phyloP scores from a whole-genome alignment of 345 rosid genomes.

The Gossypium sturtianum region DNA sequence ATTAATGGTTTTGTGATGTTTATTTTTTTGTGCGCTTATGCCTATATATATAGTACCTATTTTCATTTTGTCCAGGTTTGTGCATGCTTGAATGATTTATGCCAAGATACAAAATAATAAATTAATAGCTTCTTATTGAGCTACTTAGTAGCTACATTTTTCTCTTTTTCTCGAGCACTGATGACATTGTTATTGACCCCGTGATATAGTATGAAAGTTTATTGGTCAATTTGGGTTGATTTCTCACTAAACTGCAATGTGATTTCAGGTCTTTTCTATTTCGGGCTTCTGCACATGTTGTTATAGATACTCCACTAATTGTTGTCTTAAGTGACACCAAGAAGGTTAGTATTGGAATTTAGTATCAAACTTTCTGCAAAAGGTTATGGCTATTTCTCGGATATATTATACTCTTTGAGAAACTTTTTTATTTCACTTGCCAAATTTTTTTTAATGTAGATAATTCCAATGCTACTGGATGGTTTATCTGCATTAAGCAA shows the following conservation, averaged over 20 bases:
- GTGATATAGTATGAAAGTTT: neutral
- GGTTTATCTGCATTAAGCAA: conserved; percentile 46
- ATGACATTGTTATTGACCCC: neutral
- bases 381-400: conserved; percentile 4
- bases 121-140: neutral
- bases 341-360: conserved; percentile 45
- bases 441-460: conserved; percentile 34
- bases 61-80: neutral
- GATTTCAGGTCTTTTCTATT: conserved; percentile 55
- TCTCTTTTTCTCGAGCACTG: neutral
- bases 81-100: conserved; percentile 11
- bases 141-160: neutral
- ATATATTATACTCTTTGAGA: conserved; percentile 11
- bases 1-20: conserved; percentile 1
- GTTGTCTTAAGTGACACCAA: conserved; percentile 60
- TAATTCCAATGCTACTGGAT: conserved; percentile 62
- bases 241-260: conserved; percentile 13
- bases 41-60: neutral
- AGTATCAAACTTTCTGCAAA: neutral
- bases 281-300: conserved; percentile 63
- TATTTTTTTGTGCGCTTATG: neutral
- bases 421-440: conserved; percentile 9
- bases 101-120: neutral
- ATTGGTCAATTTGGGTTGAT: conserved; percentile 3
- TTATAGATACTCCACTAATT: conserved; percentile 56